Evolutionary conservation across 78 protist species (phyloP).

Genomic region (Cavenderia fasciculata): DNA sequence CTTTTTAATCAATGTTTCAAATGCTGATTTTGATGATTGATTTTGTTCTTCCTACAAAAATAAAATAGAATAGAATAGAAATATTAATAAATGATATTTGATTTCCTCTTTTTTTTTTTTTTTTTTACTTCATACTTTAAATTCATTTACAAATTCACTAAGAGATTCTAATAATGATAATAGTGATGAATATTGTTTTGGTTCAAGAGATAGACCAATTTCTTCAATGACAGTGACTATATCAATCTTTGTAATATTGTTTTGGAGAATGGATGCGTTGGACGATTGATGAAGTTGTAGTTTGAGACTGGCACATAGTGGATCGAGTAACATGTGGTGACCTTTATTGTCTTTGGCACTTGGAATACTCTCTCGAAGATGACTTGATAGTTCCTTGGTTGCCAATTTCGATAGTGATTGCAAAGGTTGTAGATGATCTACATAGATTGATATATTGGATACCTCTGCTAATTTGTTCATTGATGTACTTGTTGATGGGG

Average conservation of each 20-base stretch:
- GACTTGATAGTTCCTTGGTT: conserved; percentile 20
- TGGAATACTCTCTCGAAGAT: conserved; percentile 44
- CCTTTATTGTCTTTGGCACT: neutral
- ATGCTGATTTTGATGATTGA: conserved; percentile 14
- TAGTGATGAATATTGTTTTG: conserved; percentile 52
- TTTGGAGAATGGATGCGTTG: conserved; percentile 11
- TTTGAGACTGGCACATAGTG: conserved; percentile 17
- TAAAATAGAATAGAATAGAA: neutral
- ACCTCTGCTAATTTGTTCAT: conserved; percentile 51
- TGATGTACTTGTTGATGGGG: neutral
- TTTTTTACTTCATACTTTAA: neutral
- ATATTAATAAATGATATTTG: neutral
- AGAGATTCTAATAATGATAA: conserved; percentile 44
- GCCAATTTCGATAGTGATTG: conserved; percentile 13
- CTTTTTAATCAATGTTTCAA: conserved; percentile 40
- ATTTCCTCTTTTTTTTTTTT: too few species aligned
- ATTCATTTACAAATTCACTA: conserved; percentile 56
- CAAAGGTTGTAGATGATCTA: conserved; percentile 15
- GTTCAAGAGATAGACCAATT: conserved; percentile 51
- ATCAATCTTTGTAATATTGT: conserved; percentile 44
- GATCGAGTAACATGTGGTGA: conserved; percentile 64
- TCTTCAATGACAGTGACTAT: conserved; percentile 54
- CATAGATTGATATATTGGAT: conserved; percentile 40
- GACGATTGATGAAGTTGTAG: conserved; percentile 28
- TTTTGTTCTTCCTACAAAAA: conserved; percentile 29